Base-by-base conservation (phyloP, 2,329 filamentous ascomycete species). In the Fusarium pseudonygamai region DNA sequence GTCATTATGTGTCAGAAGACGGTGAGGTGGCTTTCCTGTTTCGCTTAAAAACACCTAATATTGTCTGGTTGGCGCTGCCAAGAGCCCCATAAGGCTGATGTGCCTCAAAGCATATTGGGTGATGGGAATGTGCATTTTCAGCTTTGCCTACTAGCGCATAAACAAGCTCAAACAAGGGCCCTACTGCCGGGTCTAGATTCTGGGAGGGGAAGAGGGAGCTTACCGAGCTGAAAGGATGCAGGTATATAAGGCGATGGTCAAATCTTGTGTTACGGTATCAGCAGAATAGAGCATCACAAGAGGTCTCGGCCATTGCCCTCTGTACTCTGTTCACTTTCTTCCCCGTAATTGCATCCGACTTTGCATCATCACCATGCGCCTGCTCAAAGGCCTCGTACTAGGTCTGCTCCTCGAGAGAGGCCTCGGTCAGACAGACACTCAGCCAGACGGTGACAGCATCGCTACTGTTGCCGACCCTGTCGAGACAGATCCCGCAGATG, bases 21-120 rank as follows among this genome's bases (percentile, higher is more conserved):
- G 11, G 6, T 50, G 32, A 67, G 14, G 40, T 47, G 40, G 34
- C 56, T 42, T 52, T 43, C 18, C 12, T 39, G 40, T 22, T 57
- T 67, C 46, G 55, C 63, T 43, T 47, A 53, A 47, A 36, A 39
- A 30, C 34, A 22, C 39, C 53, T n/a, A 39, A 39, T 39, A 13
- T 7, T 37, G 61, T 43, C 16, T 59, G 36, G 37, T 36, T 39
- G 26, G 20, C 39, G 43, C 11, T 47, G 16, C 26, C 43, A 59
- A 20, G 28, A 36, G 49, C 49, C 28, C 61, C 61, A 60, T 60
- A 60, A 60, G 64, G 64, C 64, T 67, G 50, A 60, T 37, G n/a
- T 34, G 36, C n/a, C 10, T 22, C 46, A 30, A 53, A 68, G 9
- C 36, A 47, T 30, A 43, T 68, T 46, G 40, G 55, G 11, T 5